These are phyloP conservation scores for Sisymbrium altissimum DNA, from an alignment of 345 rosid genomes.

Conservation along the genomic window DNA sequence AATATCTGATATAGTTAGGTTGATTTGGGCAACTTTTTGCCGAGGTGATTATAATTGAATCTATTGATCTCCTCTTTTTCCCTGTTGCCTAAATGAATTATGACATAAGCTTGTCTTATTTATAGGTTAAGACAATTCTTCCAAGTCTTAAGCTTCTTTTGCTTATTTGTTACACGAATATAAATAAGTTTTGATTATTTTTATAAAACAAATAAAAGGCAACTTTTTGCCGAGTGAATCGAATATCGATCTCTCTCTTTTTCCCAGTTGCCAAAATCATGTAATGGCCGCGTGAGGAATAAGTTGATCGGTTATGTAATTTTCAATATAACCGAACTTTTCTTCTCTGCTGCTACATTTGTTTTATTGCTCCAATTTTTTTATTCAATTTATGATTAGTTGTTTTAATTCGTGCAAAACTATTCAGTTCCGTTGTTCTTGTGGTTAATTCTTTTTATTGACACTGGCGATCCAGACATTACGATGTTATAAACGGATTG, in stretches of 20 bases:
- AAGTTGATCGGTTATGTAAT: not conserved
- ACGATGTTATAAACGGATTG: no score
- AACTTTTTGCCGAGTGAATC: conserved; percentile 41
- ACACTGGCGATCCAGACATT: no score
- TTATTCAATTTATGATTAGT: not conserved
- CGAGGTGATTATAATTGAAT: not conserved
- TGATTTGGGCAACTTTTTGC: not conserved
- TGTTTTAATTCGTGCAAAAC: no score
- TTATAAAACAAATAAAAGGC: not conserved
- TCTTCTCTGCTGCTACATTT: conserved; percentile 26
- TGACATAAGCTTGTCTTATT: not conserved
- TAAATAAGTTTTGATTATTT: not conserved
- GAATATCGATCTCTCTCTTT: conserved; percentile 33
- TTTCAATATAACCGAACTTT: not conserved
- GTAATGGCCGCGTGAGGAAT: conserved; percentile 6
- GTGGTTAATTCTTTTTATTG: no score
- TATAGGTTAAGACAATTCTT: not conserved
- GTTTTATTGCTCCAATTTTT: not conserved
- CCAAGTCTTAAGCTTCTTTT: not conserved
- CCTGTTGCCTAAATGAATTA: not conserved
- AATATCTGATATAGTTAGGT: not conserved
- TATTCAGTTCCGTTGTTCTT: no score
- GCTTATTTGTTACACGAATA: not conserved
- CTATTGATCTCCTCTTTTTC: not conserved
- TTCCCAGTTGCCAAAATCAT: conserved; percentile 37